A percentile compares a stretch with the other conserved stretches of the same genome.
These are phyloP conservation scores for Sarocladium strictum DNA, from an alignment of 2,329 filamentous ascomycete genomes.

Conservation along the genomic window DNA sequence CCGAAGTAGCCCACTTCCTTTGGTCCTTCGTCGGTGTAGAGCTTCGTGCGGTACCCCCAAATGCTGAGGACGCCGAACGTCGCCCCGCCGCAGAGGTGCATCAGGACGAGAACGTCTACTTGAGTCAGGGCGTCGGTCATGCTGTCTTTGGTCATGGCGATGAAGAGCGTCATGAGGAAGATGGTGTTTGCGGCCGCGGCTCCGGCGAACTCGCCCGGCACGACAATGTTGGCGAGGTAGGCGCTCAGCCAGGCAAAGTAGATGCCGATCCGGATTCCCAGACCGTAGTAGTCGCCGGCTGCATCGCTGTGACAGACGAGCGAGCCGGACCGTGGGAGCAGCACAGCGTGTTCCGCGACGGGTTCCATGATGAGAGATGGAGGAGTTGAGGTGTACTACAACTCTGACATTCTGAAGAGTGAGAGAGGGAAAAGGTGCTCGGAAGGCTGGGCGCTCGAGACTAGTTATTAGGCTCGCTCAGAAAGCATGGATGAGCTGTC, in stretches of 20 bases:
- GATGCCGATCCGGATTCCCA: slow-evolving; percentile 25
- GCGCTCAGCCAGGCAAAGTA: slow-evolving; percentile 24
- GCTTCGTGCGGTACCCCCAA: slow-evolving; percentile 22
- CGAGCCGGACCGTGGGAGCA: background rate
- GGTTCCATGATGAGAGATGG: too few relatives aligned
- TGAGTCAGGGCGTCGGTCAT: slow-evolving; percentile 12
- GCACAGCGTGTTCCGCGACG: too few relatives aligned
- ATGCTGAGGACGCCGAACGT: slow-evolving; percentile 21
- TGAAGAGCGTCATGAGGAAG: slow-evolving; percentile 24
- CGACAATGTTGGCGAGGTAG: slow-evolving; percentile 21
- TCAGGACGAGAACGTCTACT: slow-evolving; percentile 21
- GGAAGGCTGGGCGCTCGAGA: too few relatives aligned
- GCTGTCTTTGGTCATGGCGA: slow-evolving; percentile 19
- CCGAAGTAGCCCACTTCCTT: slow-evolving; percentile 17
- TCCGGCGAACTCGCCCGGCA: slow-evolving; percentile 17
- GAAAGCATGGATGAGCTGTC: too few relatives aligned
- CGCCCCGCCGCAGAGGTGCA: slow-evolving; percentile 23
- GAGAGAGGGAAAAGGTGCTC: too few relatives aligned
- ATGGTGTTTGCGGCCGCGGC: slow-evolving; percentile 23
- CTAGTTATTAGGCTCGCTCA: too few relatives aligned
- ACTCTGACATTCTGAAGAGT: too few relatives aligned
- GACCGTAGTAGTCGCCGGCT: slow-evolving; percentile 25
- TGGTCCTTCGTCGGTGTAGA: slow-evolving; percentile 16
- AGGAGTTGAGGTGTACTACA: too few relatives aligned
- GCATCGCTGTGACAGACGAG: slow-evolving; percentile 14